Evolutionary conservation across 2,329 filamentous ascomycete genomes (phyloP), one percentile per base, ranked within the genome.

Genomic region (Scedosporium minutisporum): DNA sequence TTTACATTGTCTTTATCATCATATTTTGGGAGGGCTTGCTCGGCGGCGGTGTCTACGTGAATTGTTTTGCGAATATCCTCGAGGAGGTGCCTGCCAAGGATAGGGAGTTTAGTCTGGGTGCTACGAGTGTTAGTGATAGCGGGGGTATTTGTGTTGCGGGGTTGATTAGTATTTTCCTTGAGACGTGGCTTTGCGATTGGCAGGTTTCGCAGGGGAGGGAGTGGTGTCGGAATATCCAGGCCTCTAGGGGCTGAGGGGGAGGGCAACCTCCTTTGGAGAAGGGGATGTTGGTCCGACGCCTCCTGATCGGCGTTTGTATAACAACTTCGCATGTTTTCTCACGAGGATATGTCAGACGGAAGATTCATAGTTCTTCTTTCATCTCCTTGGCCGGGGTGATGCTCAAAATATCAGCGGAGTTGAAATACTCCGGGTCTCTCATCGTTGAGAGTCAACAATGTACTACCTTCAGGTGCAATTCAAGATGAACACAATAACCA

Each of bases 11-110:
- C 1, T 97, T 96, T 69, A 64, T 84, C 23, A 78, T 97, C 64
- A 81, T 97, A 21, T 95, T 97, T 70, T 97, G 93, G 93, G 95
- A 97, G 73, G 95, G 95, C 0, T 74, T 97, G 12, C 78, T 99
- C 0, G 95, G 95, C 0, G 95, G 95, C 0, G 80, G 91, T 3
- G 95, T 97, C 0, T 99, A 99, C 69, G 93, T 97, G 64, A 96
- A 93, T 69, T 96, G 93, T 0, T 99, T 97, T 74, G 91, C 93
- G 0, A 90, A 96, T 71, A 97, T 99, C 65, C 88, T 91, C 72
- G 91, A 97, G 69, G 86, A 87, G 6, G 87, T 97, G 1, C 85
- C 87, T 0, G 78, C 82, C 4, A 83, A 86, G 38, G 92, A 97
- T 61, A 83, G 93, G 5, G 95, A 99, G 75, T 97, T 97, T 71